phyloP scores from a whole-genome alignment of 2,329 filamentous ascomycete species.

The Cryphonectria japonica region DNA sequence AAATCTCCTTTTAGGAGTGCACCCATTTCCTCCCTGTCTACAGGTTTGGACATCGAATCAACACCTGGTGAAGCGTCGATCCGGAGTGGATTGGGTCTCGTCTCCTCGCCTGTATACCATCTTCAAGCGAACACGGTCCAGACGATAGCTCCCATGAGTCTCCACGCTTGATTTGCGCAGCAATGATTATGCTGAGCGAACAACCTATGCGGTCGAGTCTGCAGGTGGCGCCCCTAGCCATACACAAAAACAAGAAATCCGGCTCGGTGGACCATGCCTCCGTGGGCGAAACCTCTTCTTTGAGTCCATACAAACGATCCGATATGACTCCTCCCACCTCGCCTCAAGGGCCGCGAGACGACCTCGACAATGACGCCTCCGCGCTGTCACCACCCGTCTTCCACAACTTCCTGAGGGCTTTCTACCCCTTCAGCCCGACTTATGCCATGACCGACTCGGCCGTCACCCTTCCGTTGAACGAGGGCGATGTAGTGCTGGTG shows the following conservation, averaged over 20 bases:
- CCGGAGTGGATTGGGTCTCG: not conserved
- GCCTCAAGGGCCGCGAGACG: slow-evolving; percentile 69
- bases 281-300: slow-evolving; percentile 15
- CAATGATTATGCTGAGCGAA: slow-evolving; percentile 53
- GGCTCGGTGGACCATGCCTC: slow-evolving; percentile 33
- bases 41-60: not conserved
- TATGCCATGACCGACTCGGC: slow-evolving; percentile 79
- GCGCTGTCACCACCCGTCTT: slow-evolving; percentile 67
- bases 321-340: slow-evolving; percentile 81
- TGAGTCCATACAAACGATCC: slow-evolving; percentile 49
- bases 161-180: slow-evolving; percentile 39
- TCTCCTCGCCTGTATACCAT: not conserved
- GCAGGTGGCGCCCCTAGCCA: slow-evolving; percentile 62
- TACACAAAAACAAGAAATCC: slow-evolving; percentile 48
- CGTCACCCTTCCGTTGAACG: slow-evolving; percentile 84
- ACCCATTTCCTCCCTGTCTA: not conserved
- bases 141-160: slow-evolving; percentile 42
- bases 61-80: not conserved
- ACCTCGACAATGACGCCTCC: slow-evolving; percentile 46
- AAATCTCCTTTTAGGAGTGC: not conserved
- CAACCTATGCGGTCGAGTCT: slow-evolving; percentile 59
- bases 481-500: slow-evolving; percentile 90
- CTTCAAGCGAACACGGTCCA: slow-evolving; percentile 12
- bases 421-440: slow-evolving; percentile 87
- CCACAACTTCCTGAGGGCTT: slow-evolving; percentile 92